Conservation (phyloP, 139 green algal genomes). For the Haematococcus lacustris region DNA sequence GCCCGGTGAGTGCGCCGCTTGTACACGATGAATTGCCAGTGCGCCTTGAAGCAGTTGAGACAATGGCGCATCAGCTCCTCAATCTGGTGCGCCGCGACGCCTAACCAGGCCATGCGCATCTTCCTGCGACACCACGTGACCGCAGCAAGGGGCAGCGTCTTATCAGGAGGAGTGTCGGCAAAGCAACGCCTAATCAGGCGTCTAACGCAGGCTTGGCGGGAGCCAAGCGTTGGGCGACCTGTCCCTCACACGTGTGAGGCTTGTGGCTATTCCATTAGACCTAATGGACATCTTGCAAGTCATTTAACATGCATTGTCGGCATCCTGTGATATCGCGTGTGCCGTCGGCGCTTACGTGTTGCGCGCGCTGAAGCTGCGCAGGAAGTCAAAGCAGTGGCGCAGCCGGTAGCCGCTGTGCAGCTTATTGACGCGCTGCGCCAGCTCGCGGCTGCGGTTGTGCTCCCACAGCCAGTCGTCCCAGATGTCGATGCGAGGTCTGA, state of each 20-base stretch:
- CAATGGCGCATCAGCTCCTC: conserved; percentile 26
- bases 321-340: too few species aligned
- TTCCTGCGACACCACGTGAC: neutral
- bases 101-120: conserved; percentile 2
- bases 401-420: conserved; percentile 32
- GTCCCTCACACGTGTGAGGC: too few species aligned
- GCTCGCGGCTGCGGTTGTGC: conserved; percentile 32
- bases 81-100: conserved; percentile 14
- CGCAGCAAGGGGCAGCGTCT: too few species aligned
- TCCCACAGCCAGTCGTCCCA: conserved; percentile 45
- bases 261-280: too few species aligned
- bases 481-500: conserved; percentile 14
- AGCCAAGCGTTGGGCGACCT: too few species aligned
- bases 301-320: too few species aligned
- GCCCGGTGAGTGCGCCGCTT: conserved; percentile 9
- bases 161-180: too few species aligned
- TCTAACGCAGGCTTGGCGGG: too few species aligned
- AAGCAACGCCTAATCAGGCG: too few species aligned
- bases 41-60: conserved; percentile 36
- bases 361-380: conserved; percentile 21
- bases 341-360: conserved; percentile 14
- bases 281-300: too few species aligned
- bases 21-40: conserved; percentile 21
- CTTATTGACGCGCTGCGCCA: conserved; percentile 15
- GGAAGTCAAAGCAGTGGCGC: conserved; percentile 32